A percentile compares a stretch with the other conserved stretches of the same genome.
These are phyloP conservation scores for Cyclotella choctawhatcheeana DNA, from an alignment of 108 stramenopile species.

Conservation along the genomic window DNA sequence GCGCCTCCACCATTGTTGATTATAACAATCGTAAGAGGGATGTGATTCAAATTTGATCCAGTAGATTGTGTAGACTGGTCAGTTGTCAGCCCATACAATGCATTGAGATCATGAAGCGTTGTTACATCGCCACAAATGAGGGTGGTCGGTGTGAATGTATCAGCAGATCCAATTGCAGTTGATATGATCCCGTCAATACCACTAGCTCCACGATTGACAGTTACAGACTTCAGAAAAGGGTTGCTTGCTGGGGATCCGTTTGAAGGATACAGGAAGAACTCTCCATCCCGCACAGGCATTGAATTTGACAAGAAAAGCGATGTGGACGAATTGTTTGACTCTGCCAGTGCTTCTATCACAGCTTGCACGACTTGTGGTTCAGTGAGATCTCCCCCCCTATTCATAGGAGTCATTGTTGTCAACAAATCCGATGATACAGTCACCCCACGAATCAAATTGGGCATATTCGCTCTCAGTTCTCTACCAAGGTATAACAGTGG, in stretches of 20 bases:
- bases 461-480: slow-evolving; percentile 61
- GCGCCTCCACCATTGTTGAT: slow-evolving; percentile 95
- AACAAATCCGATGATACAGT: not conserved
- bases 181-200: slow-evolving; percentile 94
- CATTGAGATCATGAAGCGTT: slow-evolving; percentile 88
- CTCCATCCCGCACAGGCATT: slow-evolving; percentile 94
- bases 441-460: slow-evolving; percentile 58
- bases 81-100: slow-evolving; percentile 71
- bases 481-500: slow-evolving; percentile 68
- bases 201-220: slow-evolving; percentile 90
- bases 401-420: not conserved
- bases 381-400: slow-evolving; percentile 44
- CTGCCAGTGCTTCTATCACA: slow-evolving; percentile 59
- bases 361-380: slow-evolving; percentile 85
- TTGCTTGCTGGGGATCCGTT: not conserved
- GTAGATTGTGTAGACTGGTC: slow-evolving; percentile 15
- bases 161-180: slow-evolving; percentile 87
- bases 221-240: slow-evolving; percentile 34
- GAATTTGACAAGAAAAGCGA: slow-evolving; percentile 89
- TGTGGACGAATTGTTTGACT: slow-evolving; percentile 27
- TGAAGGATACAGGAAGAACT: slow-evolving; percentile 82
- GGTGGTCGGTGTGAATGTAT: slow-evolving; percentile 67
- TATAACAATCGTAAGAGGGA: slow-evolving; percentile 71
- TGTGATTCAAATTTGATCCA: slow-evolving; percentile 32
- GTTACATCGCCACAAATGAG: slow-evolving; percentile 91